Conservation (phyloP, 1,284 basidiomycete species). For the Ceratobasidium sp. region DNA sequence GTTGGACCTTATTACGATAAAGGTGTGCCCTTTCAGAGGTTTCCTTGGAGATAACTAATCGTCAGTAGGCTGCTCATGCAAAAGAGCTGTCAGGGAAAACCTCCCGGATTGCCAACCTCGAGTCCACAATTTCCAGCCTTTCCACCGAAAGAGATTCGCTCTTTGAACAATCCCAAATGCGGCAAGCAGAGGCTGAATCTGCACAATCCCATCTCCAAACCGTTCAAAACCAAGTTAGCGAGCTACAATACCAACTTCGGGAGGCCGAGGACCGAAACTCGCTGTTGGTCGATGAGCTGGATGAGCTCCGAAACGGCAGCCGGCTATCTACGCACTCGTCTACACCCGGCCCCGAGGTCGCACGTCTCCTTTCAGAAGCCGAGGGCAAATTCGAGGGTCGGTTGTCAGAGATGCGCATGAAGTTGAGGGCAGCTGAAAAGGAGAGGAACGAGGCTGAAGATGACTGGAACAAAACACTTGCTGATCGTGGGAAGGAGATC, state of each 20-base stretch:
- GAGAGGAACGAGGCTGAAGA: slow-evolving; percentile 81
- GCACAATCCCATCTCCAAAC: slow-evolving; percentile 74
- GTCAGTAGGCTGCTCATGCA: slow-evolving; percentile 66
- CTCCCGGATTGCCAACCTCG: slow-evolving; percentile 70
- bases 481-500: slow-evolving; percentile 75
- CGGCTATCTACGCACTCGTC: slow-evolving; percentile 44
- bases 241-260: slow-evolving; percentile 83
- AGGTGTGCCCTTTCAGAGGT: slow-evolving; percentile 60
- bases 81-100: slow-evolving; percentile 70
- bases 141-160: slow-evolving; percentile 74
- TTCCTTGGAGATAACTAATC: neutral
- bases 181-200: slow-evolving; percentile 86
- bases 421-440: slow-evolving; percentile 64
- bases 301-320: slow-evolving; percentile 53
- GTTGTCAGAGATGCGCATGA: slow-evolving; percentile 70
- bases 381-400: slow-evolving; percentile 79
- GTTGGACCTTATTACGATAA: slow-evolving; percentile 72
- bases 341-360: slow-evolving; percentile 60
- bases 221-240: slow-evolving; percentile 76
- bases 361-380: slow-evolving; percentile 74
- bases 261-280: slow-evolving; percentile 75
- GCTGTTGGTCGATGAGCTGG: slow-evolving; percentile 74
- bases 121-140: slow-evolving; percentile 70
- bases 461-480: slow-evolving; percentile 81
- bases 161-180: slow-evolving; percentile 83